phyloP scores from a whole-genome alignment of 805 yeast genomes.

The Ogataea sp. region DNA sequence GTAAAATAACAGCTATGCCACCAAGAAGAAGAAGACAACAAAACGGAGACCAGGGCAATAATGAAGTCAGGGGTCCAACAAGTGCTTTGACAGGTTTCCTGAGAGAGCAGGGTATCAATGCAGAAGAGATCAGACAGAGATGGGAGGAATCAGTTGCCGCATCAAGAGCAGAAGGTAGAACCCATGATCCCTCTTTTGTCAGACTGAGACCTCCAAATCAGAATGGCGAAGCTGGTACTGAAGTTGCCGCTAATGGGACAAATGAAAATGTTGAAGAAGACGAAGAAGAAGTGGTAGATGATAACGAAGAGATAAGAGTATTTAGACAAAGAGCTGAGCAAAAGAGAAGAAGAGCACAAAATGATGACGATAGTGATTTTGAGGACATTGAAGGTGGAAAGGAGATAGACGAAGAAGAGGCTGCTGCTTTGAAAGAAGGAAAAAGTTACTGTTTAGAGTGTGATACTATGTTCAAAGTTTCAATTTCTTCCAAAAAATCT shows the following conservation, averaged over 20 bases:
- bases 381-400: slow-evolving; percentile 26
- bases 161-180: slow-evolving; percentile 10
- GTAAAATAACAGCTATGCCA: background rate
- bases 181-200: background rate
- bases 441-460: slow-evolving; percentile 51
- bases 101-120: slow-evolving; percentile 81
- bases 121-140: slow-evolving; percentile 59
- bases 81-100: slow-evolving; percentile 87
- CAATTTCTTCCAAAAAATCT: slow-evolving; percentile 54
- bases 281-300: slow-evolving; percentile 29
- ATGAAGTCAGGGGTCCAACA: slow-evolving; percentile 49
- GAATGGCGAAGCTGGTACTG: slow-evolving; percentile 19
- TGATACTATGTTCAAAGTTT: slow-evolving; percentile 45
- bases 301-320: slow-evolving; percentile 10
- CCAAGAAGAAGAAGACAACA: slow-evolving; percentile 1
- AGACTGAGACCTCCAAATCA: too few relatives aligned
- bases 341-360: slow-evolving; percentile 31
- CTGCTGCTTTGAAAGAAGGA: slow-evolving; percentile 40
- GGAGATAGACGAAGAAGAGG: slow-evolving; percentile 22
- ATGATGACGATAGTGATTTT: slow-evolving; percentile 18
- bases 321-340: slow-evolving; percentile 14
- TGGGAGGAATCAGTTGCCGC: slow-evolving; percentile 19
- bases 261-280: slow-evolving; percentile 13
- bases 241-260: slow-evolving; percentile 5
- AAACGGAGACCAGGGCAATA: background rate